A percentile compares a stretch with the other conserved stretches of the same genome.
phyloP scores from a whole-genome alignment of 257 asterid genomes.

The Solanum virginianum region DNA sequence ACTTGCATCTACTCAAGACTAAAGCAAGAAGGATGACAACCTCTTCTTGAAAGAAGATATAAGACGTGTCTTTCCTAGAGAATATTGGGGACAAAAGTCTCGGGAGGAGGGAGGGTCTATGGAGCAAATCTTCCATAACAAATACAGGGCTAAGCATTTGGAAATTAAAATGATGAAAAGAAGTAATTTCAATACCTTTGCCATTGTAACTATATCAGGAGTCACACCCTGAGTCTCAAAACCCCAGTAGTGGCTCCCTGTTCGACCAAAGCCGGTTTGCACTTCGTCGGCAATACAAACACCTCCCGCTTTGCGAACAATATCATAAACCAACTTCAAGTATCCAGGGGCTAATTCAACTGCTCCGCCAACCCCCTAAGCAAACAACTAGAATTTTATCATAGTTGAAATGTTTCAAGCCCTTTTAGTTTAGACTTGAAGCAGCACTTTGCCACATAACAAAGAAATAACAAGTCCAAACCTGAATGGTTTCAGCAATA shows the following conservation, averaged over 20 bases:
- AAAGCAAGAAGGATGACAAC: background rate
- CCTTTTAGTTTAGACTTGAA: background rate
- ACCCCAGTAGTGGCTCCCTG: slow-evolving; percentile 98
- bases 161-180: background rate
- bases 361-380: slow-evolving; percentile 95
- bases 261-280: slow-evolving; percentile 96
- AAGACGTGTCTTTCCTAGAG: background rate
- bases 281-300: slow-evolving; percentile 98
- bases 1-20: background rate
- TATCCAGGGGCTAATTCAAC: slow-evolving; percentile 97
- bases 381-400: slow-evolving; percentile 9
- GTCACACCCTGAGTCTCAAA: slow-evolving; percentile 81
- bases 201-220: slow-evolving; percentile 99
- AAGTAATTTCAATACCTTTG: slow-evolving; percentile 46
- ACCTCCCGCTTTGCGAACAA: slow-evolving; percentile 84
- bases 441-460: background rate
- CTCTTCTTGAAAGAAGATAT: background rate
- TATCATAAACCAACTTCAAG: slow-evolving; percentile 71
- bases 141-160: background rate
- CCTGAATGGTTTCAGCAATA: slow-evolving; percentile 98
- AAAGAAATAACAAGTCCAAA: slow-evolving; percentile 3
- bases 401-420: background rate
- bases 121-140: background rate
- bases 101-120: background rate
- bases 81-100: background rate